These are phyloP conservation scores for Cymbopogon citratus DNA, from an alignment of 176 grass and related monocot species.

Conservation along the genomic window DNA sequence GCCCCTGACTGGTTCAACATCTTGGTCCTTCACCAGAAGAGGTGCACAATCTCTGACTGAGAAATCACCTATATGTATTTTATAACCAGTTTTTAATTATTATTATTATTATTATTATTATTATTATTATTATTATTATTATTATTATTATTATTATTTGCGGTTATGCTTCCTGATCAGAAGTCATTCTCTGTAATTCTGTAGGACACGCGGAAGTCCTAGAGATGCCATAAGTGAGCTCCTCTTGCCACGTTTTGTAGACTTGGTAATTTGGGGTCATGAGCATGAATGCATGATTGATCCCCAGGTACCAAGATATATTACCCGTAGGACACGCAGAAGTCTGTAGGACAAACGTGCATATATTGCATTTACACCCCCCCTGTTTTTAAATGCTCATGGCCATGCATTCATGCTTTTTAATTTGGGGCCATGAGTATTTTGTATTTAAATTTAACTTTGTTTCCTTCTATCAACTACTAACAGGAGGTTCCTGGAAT, in stretches of 20 bases:
- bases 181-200: neutral
- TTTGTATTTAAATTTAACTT: neutral
- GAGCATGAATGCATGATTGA: constrained; percentile 85
- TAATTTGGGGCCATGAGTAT: no score
- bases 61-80: neutral
- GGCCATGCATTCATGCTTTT: neutral
- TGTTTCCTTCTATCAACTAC: neutral
- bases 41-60: constrained; percentile 24
- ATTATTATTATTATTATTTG: no score
- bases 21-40: constrained; percentile 84
- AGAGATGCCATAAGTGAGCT: constrained; percentile 60
- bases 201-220: constrained; percentile 41
- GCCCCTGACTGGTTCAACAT: constrained; percentile 78
- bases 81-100: neutral
- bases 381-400: neutral
- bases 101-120: no score
- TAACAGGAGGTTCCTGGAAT: constrained; percentile 67
- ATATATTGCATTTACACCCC: neutral
- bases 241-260: constrained; percentile 65
- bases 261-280: constrained; percentile 84
- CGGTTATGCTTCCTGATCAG: neutral
- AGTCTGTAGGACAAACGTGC: no score
- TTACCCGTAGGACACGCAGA: no score
- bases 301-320: constrained; percentile 50
- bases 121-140: no score